Evolutionary conservation across 2,329 filamentous ascomycete genomes (phyloP).

Genomic region (Colletotrichum australisinense): DNA sequence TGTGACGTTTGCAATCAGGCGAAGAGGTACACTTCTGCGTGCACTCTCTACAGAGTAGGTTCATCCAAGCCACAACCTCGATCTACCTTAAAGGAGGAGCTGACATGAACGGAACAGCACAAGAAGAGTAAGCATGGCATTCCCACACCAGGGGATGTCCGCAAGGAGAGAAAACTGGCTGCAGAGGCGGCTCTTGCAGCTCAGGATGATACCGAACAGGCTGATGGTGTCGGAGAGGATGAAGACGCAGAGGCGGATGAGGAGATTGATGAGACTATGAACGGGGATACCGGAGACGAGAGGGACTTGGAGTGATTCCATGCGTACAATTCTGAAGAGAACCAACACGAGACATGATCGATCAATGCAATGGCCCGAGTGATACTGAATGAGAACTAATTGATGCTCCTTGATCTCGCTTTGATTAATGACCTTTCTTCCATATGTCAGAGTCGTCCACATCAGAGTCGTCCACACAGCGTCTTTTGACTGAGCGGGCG

Average conservation of each 20-base stretch:
- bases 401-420: not conserved
- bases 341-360: too few species aligned
- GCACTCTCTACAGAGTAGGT: not conserved
- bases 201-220: not conserved
- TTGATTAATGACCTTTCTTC: not conserved
- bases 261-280: too few species aligned
- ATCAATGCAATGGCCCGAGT: too few species aligned
- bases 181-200: not conserved
- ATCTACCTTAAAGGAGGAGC: not conserved
- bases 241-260: not conserved
- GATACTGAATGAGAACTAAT: too few species aligned
- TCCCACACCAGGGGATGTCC: not conserved
- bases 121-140: not conserved
- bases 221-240: not conserved
- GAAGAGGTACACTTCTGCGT: not conserved
- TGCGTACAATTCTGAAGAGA: too few species aligned
- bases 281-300: too few species aligned
- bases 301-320: too few species aligned
- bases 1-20: not conserved
- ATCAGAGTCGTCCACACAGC: not conserved
- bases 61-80: not conserved
- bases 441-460: not conserved
- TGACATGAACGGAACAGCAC: not conserved
- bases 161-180: not conserved
- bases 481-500: not conserved